Conservation (phyloP, 768 basidiomycete genomes). For the Lactarius sanguifluus region DNA sequence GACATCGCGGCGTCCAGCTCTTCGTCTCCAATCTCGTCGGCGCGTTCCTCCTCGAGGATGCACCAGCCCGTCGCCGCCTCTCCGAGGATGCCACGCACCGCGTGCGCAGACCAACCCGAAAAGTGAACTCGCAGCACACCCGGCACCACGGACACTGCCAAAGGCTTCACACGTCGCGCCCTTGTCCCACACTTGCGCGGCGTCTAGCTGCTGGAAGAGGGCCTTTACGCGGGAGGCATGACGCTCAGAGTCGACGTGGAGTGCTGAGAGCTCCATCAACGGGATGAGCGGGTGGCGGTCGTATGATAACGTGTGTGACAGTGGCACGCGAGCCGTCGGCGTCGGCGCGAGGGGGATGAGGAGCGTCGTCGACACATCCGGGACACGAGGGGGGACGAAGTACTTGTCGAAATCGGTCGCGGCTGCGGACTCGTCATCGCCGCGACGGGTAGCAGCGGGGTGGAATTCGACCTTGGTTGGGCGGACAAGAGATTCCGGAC, state of each 20-base stretch:
- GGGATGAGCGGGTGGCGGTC: conserved; percentile 48
- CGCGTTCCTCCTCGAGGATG: conserved; percentile 56
- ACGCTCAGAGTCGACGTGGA: conserved; percentile 52
- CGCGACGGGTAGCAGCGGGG: conserved; percentile 30
- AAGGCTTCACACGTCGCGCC: conserved; percentile 63
- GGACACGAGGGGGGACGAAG: conserved; percentile 46
- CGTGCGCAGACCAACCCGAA: conserved; percentile 65
- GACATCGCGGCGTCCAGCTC: conserved; percentile 31
- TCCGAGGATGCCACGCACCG: conserved; percentile 67
- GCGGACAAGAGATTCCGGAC: conserved; percentile 18
- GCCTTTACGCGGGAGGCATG: conserved; percentile 67
- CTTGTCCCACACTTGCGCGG: conserved; percentile 63
- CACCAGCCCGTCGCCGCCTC: conserved; percentile 77
- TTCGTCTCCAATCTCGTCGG: conserved; percentile 20
- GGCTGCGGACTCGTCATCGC: conserved; percentile 33
- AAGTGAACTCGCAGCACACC: conserved; percentile 70
- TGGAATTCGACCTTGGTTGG: conserved; percentile 31
- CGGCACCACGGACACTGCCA: conserved; percentile 61
- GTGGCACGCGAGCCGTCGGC: conserved; percentile 63
- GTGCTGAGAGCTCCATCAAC: conserved; percentile 47
- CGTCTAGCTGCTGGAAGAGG: conserved; percentile 70
- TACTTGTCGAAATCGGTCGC: conserved; percentile 57
- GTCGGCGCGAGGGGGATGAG: conserved; percentile 78
- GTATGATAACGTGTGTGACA: conserved; percentile 38
- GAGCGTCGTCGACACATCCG: conserved; percentile 59